phyloP scores from a whole-genome alignment of 2,329 filamentous ascomycete species.

The Ophiostoma australiae region DNA sequence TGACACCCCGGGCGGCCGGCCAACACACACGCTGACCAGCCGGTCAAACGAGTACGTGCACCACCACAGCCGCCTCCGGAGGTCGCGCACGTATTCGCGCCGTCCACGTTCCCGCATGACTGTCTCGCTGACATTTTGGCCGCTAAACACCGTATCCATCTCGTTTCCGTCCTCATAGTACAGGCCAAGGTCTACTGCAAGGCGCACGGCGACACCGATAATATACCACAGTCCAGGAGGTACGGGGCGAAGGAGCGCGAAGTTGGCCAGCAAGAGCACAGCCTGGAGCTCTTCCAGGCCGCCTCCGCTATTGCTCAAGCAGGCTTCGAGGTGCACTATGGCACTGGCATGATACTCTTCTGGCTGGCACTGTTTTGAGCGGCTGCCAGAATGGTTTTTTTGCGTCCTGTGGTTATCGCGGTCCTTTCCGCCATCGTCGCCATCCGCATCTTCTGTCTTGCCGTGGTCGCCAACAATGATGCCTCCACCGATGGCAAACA shows the following conservation, averaged over 20 bases:
- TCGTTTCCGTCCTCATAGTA: conserved; percentile 85
- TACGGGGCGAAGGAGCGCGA: conserved; percentile 84
- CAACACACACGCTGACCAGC: conserved; percentile 91
- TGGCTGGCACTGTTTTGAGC: conserved; percentile 60
- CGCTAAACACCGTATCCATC: conserved; percentile 39
- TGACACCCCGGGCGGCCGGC: conserved; percentile 88
- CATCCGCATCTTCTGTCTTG: conserved; percentile 33
- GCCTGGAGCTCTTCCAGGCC: conserved; percentile 88
- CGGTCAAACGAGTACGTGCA: conserved; percentile 92
- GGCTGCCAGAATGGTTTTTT: conserved; percentile 26
- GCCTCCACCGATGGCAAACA: conserved; percentile 90
- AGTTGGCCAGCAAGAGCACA: conserved; percentile 84
- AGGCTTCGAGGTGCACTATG: conserved; percentile 84
- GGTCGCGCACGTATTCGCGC: conserved; percentile 78
- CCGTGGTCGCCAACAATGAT: conserved; percentile 72
- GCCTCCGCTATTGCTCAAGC: conserved; percentile 78
- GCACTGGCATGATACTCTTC: conserved; percentile 96
- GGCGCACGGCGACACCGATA: conserved; percentile 81
- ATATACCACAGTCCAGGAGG: conserved; percentile 97
- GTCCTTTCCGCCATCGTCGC: conserved; percentile 24
- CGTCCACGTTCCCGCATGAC: conserved; percentile 54
- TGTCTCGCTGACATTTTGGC: conserved; percentile 46
- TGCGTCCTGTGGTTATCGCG: conserved; percentile 25
- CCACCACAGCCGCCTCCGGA: conserved; percentile 89
- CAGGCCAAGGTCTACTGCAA: conserved; percentile 85